A percentile compares a stretch with the other conserved stretches of the same genome.
Evolutionary conservation across 179 eudicot genomes (phyloP).

Genomic region (Beta corolliflora): DNA sequence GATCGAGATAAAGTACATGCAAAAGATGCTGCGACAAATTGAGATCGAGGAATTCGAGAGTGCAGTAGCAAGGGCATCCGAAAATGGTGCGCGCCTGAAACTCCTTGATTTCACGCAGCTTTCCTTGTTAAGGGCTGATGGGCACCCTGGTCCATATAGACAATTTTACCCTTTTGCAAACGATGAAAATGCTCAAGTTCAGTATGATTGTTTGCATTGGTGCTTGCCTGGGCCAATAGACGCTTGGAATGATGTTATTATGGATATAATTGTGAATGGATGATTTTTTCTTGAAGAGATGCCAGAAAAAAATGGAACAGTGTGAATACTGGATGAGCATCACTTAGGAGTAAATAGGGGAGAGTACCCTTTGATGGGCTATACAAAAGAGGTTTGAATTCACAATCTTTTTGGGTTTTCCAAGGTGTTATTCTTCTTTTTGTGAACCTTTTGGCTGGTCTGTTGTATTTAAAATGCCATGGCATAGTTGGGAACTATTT

Average conservation of each 20-base stretch:
- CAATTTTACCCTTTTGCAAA: constrained; percentile 56
- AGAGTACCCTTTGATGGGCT: not conserved
- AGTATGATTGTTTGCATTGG: constrained; percentile 86
- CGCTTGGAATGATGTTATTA: constrained; percentile 76
- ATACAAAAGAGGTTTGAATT: constrained; percentile 1
- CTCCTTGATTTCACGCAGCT: constrained; percentile 66
- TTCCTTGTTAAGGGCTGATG: constrained; percentile 78
- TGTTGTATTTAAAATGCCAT: not conserved
- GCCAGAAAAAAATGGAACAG: not conserved
- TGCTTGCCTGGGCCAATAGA: constrained; percentile 96
- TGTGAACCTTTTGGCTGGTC: not conserved
- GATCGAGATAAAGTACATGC: constrained; percentile 43
- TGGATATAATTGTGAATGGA: constrained; percentile 57
- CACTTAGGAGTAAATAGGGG: constrained; percentile 17
- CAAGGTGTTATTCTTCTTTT: not conserved
- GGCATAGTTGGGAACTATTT: not conserved
- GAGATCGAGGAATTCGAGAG: constrained; percentile 67
- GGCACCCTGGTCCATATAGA: constrained; percentile 85
- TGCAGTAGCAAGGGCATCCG: constrained; percentile 40
- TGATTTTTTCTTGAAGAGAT: constrained; percentile 5
- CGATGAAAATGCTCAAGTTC: constrained; percentile 42
- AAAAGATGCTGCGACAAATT: constrained; percentile 44
- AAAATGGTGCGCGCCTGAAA: constrained; percentile 53
- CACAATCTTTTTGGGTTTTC: not conserved
- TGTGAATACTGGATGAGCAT: not conserved